Base-by-base conservation (phyloP, 495 filamentous ascomycete genomes). In the Platismatia glauca region DNA sequence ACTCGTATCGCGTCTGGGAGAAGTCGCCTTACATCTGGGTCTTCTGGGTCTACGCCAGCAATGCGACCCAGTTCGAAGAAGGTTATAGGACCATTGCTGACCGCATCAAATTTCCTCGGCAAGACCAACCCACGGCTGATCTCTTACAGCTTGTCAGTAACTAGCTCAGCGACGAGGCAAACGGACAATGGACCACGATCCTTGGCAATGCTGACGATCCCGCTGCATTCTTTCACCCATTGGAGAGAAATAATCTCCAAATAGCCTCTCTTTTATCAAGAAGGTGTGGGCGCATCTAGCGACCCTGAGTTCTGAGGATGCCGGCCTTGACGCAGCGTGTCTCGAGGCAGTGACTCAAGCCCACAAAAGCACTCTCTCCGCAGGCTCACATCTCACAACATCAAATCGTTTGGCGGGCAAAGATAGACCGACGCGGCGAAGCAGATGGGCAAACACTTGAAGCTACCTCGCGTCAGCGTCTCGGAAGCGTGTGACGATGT, bases 11-110 rank as follows among this genome's bases (percentile, higher is more conserved):
- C 61, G 52, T 69, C 12, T 69, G 66, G 64, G 64, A 74, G 20
- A 41, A 46, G 43, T 77, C 67, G n/a, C 76, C 74, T 11, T 48
- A 72, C 34, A 80, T 71, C 22, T 78, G 71, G 72, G 73, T 82
- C 13, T 79, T 82, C 67, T 83, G 81, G 79, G 66, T 81, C 13
- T 73, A 77, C 63, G 75, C 74, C 7, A 75, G 73, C 62, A 77
- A 67, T 46, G 53, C 57, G 4, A 66, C 69, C 2, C 71, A 75
- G 13, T 77, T 79, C 35, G 70, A 75, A 65, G 64, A 78, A 52
- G 66, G 72, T 44, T 77, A 67, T 66, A 62, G 66, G 41, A 71
- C 71, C 2, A 76, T 81, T 61, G 77, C 77, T 41, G 58, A 75
- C 31, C 58, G 39, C 12, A 35, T 71, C 50, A 72, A 75, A 59